Evolutionary conservation across 2,329 filamentous ascomycete species (phyloP), one percentile per base, ranked within the genome.

Genomic region (Penicillium sp.): DNA sequence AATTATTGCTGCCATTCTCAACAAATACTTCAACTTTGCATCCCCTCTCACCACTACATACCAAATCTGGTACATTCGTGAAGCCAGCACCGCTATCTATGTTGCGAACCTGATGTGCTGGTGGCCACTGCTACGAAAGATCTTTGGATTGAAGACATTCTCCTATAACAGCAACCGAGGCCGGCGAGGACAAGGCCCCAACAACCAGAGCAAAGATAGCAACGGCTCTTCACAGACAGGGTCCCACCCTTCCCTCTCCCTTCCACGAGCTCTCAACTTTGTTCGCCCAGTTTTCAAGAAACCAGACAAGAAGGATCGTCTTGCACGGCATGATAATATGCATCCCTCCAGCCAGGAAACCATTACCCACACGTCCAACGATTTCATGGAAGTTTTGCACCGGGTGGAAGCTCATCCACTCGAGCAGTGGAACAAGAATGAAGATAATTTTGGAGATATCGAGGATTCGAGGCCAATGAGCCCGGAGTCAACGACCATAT

Each of bases 1-100:
- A 23, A 71, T 81, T 26, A 67, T 78, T 25, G 77, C 78, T 8
- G 77, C 78, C n/a, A 77, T 80, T 39, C 63, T 81, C n/a, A 81
- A 80, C 60, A 80, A 79, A 59, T 78, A 78, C 57, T 78, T 76
- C 67, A 76, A 73, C 29, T 75, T 78, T 50, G 67, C 65, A 44
- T 72, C 66, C 8, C 76, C 69, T 0, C 67, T 67, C 43, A 76
- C 69, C 25, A 72, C 67, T 25, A 74, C 66, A 29, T 79, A 76
- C 64, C 75, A 72, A 50, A 70, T 72, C 23, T 79, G 77, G 77
- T 78, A 78, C 57, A 72, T 76, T 29, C 72, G 73, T 7, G 75
- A 78, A 68, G 70, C 75, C 9, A 74, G 72, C 16, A 73, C 73
- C 1, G 71, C 73, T 21, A 69, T 78, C 11, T 75, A 80, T 19